Evolutionary conservation across 106 monocot genomes (phyloP).

Genomic region (Phalaenopsis aphrodite): DNA sequence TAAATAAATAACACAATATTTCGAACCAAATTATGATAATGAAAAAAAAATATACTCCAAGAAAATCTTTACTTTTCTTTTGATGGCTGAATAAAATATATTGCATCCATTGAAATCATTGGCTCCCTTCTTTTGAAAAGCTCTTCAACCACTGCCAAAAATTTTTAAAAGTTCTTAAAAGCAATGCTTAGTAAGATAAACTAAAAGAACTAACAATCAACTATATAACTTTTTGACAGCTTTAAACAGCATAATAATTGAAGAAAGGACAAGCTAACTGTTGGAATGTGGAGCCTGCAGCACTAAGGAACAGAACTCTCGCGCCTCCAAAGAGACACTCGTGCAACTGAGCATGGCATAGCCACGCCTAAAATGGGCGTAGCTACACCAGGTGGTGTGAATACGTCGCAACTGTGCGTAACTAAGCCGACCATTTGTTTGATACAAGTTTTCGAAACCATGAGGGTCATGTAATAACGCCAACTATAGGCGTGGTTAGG

Average conservation of each 20-base stretch:
- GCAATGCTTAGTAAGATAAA: neutral
- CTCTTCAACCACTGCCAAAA: constrained; percentile 84
- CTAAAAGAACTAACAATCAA: neutral
- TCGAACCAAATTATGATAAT: neutral
- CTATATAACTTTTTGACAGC: neutral
- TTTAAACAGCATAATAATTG: constrained; percentile 1
- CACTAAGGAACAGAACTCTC: too few relatives aligned
- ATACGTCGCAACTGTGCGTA: too few relatives aligned
- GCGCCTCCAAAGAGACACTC: too few relatives aligned
- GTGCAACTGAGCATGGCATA: too few relatives aligned
- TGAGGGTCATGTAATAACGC: too few relatives aligned
- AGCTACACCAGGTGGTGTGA: too few relatives aligned
- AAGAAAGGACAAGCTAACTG: neutral
- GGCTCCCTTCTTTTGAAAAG: constrained; percentile 89
- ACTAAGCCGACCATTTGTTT: too few relatives aligned
- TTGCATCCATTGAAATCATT: constrained; percentile 84
- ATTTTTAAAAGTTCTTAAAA: neutral
- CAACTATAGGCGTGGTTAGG: too few relatives aligned
- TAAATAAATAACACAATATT: neutral
- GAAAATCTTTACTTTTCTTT: constrained; percentile 65
- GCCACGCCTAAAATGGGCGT: too few relatives aligned
- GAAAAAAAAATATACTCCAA: neutral
- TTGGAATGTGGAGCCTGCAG: too few relatives aligned
- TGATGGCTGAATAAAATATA: constrained; percentile 91
- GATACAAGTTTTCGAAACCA: too few relatives aligned